phyloP scores from a whole-genome alignment of 768 basidiomycete species.

The Hortiboletus campestris region DNA sequence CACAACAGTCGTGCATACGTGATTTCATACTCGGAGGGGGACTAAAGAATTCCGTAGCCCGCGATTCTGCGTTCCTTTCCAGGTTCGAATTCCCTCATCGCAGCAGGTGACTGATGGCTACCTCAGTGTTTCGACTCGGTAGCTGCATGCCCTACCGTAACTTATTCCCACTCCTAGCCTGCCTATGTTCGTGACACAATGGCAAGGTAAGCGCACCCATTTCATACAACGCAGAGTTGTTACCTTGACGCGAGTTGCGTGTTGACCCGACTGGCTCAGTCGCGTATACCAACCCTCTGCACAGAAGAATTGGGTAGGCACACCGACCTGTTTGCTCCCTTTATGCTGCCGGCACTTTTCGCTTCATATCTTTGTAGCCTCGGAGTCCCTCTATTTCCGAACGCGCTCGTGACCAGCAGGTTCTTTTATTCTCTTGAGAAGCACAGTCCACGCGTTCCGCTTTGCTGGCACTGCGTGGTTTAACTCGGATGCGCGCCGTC shows the following conservation, averaged over 20 bases:
- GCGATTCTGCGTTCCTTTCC: neutral
- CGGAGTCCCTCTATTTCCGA: conserved; percentile 24
- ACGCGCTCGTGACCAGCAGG: neutral
- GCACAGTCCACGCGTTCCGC: neutral
- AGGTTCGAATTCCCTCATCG: neutral
- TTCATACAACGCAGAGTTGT: conserved; percentile 8
- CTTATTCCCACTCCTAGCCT: conserved; percentile 14
- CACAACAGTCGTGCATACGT: conserved; percentile 4
- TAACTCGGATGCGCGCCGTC: neutral
- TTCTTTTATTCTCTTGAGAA: conserved; percentile 5
- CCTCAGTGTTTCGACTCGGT: conserved; percentile 11
- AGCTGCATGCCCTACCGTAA: conserved; percentile 15
- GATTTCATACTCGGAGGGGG: conserved; percentile 11
- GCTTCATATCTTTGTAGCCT: conserved; percentile 12
- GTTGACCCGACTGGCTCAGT: neutral
- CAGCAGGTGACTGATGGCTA: neutral
- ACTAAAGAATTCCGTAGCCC: neutral
- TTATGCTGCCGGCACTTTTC: conserved; percentile 6
- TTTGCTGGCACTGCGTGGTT: neutral
- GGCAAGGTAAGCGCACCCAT: conserved; percentile 12
- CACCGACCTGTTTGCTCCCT: neutral
- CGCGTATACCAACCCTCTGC: neutral
- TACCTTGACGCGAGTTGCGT: neutral
- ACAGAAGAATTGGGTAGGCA: conserved; percentile 1
- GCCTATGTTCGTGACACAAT: neutral